Conservation (phyloP, 768 basidiomycete genomes). For the Mycena alexandri region DNA sequence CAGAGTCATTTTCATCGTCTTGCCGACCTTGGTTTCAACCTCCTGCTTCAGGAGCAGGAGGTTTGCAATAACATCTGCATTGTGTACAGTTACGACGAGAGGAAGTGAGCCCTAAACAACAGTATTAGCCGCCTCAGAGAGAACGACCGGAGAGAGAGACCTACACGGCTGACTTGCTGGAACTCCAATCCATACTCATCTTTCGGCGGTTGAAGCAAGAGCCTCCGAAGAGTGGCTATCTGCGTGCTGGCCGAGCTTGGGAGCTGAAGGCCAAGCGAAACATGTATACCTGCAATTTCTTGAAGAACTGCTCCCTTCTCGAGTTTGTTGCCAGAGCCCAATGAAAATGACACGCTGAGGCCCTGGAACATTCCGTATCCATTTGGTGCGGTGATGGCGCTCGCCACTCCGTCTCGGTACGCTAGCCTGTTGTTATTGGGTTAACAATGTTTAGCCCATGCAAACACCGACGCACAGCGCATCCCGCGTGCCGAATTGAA, state of each 20-base stretch:
- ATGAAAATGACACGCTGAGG: slow-evolving; percentile 69
- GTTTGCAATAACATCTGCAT: slow-evolving; percentile 78
- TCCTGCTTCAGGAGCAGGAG: slow-evolving; percentile 75
- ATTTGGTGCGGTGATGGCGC: slow-evolving; percentile 68
- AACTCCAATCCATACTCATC: slow-evolving; percentile 58
- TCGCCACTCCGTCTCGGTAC: slow-evolving; percentile 74
- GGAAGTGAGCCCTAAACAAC: slow-evolving; percentile 64
- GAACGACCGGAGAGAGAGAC: slow-evolving; percentile 14
- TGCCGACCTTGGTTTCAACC: slow-evolving; percentile 58
- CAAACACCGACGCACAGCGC: slow-evolving; percentile 48
- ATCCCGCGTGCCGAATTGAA: slow-evolving; percentile 75
- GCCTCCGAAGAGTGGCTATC: slow-evolving; percentile 67
- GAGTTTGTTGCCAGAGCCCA: slow-evolving; percentile 67
- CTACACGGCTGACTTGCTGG: slow-evolving; percentile 60
- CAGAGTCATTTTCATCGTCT: slow-evolving; percentile 62
- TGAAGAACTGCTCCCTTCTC: slow-evolving; percentile 70
- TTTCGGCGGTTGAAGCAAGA: slow-evolving; percentile 58
- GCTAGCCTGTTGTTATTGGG: slow-evolving; percentile 59
- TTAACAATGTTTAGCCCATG: not conserved
- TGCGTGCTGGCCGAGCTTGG: slow-evolving; percentile 74
- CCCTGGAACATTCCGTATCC: slow-evolving; percentile 66
- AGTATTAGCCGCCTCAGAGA: not conserved
- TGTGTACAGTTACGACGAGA: slow-evolving; percentile 72
- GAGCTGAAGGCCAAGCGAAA: slow-evolving; percentile 59
- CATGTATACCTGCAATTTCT: slow-evolving; percentile 70